Conservation (phyloP, 1,139 yeast species). For the Taphrina wiesneri region DNA sequence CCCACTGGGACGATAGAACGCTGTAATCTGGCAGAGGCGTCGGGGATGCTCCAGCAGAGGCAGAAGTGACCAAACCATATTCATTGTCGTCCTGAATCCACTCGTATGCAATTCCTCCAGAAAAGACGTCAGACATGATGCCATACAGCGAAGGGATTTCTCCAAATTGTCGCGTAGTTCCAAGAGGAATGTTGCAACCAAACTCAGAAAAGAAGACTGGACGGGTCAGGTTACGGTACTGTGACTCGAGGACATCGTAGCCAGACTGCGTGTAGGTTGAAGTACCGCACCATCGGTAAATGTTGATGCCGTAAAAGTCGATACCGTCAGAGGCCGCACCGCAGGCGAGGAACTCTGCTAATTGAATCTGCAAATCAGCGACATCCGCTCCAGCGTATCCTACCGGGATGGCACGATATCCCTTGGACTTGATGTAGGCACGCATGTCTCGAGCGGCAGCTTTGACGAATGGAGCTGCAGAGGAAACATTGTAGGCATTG, state of each 20-base stretch:
- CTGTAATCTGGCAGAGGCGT: slow-evolving; percentile 57
- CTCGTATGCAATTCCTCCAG: slow-evolving; percentile 93
- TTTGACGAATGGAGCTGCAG: slow-evolving; percentile 59
- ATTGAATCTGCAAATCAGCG: slow-evolving; percentile 66
- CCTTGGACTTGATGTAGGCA: slow-evolving; percentile 59
- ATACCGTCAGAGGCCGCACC: slow-evolving; percentile 62
- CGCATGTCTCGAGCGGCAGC: slow-evolving; percentile 81
- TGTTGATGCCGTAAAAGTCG: slow-evolving; percentile 90
- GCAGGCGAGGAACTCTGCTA: slow-evolving; percentile 82
- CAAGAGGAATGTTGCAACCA: slow-evolving; percentile 74
- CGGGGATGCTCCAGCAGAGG: slow-evolving; percentile 47
- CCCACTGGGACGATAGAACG: slow-evolving; percentile 57
- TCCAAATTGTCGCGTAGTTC: slow-evolving; percentile 74
- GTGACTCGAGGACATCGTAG: slow-evolving; percentile 69
- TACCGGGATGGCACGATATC: slow-evolving; percentile 73
- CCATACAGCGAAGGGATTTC: slow-evolving; percentile 76
- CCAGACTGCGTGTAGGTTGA: slow-evolving; percentile 83
- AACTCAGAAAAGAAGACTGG: slow-evolving; percentile 91
- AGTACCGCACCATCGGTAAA: slow-evolving; percentile 96
- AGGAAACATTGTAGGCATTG: slow-evolving; percentile 77
- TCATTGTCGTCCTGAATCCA: slow-evolving; percentile 83
- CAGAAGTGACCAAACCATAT: slow-evolving; percentile 75
- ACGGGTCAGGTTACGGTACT: slow-evolving; percentile 64
- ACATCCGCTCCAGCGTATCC: slow-evolving; percentile 98
- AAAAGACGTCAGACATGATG: slow-evolving; percentile 76